Percentiles rank a stretch among this genome's conserved stretches.
Evolutionary conservation across 306 rosid genomes (phyloP).

Genomic region (Casuarina cunninghamiana): DNA sequence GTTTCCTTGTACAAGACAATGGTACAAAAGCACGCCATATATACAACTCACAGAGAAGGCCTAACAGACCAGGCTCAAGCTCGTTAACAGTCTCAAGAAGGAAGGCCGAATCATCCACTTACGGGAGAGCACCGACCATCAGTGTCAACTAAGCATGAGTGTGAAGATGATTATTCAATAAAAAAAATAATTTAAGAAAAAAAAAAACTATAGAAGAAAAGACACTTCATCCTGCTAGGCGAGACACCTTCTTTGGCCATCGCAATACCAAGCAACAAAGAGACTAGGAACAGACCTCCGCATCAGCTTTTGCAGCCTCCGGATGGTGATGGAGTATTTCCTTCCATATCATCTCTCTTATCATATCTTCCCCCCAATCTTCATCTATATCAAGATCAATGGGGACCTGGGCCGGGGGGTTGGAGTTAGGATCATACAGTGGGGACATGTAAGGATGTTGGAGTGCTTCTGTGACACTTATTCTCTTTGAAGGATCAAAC

Average conservation of each 20-base stretch:
- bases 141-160: constrained; percentile 17
- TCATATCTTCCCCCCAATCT: constrained; percentile 87
- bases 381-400: constrained; percentile 90
- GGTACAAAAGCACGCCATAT: constrained; percentile 42
- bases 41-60: constrained; percentile 35
- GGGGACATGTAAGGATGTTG: constrained; percentile 91
- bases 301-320: constrained; percentile 41
- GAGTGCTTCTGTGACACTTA: constrained; percentile 75
- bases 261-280: constrained; percentile 17
- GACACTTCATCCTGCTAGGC: constrained; percentile 39
- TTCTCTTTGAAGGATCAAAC: constrained; percentile 92
- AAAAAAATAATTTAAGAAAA: constrained; percentile 23
- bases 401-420: constrained; percentile 80
- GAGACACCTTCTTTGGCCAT: constrained; percentile 38
- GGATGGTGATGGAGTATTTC: constrained; percentile 95
- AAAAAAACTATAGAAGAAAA: constrained; percentile 17
- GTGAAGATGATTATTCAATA: constrained; percentile 28
- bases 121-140: constrained; percentile 23
- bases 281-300: constrained; percentile 41
- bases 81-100: constrained; percentile 31
- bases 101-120: constrained; percentile 30
- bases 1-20: constrained; percentile 22
- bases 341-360: constrained; percentile 96
- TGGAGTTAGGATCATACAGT: constrained; percentile 67
- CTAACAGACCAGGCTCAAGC: constrained; percentile 35